Evolutionary conservation across 768 basidiomycete species (phyloP), one percentile per base, ranked within the genome.

Genomic region (Rhodotorula toruloides): DNA sequence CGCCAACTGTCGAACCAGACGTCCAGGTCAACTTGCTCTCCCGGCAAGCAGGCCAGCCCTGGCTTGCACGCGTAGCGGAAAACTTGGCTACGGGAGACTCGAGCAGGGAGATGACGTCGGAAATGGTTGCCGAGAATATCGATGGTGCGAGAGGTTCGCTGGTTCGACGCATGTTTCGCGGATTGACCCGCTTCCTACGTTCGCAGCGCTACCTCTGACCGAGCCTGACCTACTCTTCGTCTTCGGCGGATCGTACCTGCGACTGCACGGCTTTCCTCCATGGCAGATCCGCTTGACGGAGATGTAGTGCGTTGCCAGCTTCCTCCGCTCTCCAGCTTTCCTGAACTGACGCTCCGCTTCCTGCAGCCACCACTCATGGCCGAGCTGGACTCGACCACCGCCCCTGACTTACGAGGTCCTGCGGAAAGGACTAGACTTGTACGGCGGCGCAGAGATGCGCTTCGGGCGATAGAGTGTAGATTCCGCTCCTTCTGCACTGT

Each of bases 151-250:
- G 17, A 8, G 21, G 12, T 43, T 12, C 21, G 25, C 43, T 8
- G 17, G 19, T 44, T 11, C 17, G 19, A 44, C 7, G 43, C 17
- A 8, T 25, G 19, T 25, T 25, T 11, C 43, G 43, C 43, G 9
- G 10, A 44, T 25, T 16, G 10, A 44, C 11, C 43, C 43, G 10
- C 43, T 22, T 21, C 43, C 43, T 44, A 16, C 43, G 36, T 34
- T 31, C 25, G 19, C 50, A 73, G 72, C 69, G 3, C 65, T 70
- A 10, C 57, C 63, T 0, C 52, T 71, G 14, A 21, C 58, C 10
- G 73, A 74, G 59, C 73, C 73, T 0, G 71, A 74, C 32, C 60
- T 74, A 0, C 42, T 74, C 21, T 42, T 72, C 32, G 73, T 74
- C 11, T 61, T 72, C 17, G 73, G 73, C 11, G 73, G 73, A 6